These are phyloP conservation scores for Trametes versicolor DNA, from an alignment of 1,284 basidiomycete genomes.

Conservation along the genomic window DNA sequence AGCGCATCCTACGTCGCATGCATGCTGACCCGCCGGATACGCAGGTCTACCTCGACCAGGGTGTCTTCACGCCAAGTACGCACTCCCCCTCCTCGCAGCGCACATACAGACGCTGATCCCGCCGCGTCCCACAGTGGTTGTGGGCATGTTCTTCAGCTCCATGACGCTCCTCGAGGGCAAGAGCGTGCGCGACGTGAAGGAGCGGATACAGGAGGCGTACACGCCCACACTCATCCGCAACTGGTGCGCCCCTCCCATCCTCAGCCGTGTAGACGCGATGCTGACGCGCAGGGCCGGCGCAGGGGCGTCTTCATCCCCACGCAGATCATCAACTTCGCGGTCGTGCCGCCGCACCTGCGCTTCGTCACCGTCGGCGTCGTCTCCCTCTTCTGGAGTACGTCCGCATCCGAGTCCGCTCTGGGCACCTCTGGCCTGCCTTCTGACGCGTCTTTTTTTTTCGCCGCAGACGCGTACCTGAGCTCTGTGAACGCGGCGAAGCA, in stretches of 20 bases:
- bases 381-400: slow-evolving; percentile 88
- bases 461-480: slow-evolving; percentile 58
- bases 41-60: slow-evolving; percentile 81
- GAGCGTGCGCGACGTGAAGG: slow-evolving; percentile 59
- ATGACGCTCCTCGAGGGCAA: slow-evolving; percentile 82
- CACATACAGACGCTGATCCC: slow-evolving; percentile 4
- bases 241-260: slow-evolving; percentile 57
- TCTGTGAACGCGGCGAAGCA: slow-evolving; percentile 50
- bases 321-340: slow-evolving; percentile 83
- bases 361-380: slow-evolving; percentile 82
- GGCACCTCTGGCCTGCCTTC: slow-evolving; percentile 5
- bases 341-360: slow-evolving; percentile 85
- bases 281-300: slow-evolving; percentile 1
- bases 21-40: slow-evolving; percentile 3
- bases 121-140: slow-evolving; percentile 55
- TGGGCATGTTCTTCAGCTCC: slow-evolving; percentile 78
- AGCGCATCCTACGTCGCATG: neutral
- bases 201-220: slow-evolving; percentile 68
- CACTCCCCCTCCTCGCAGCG: neutral
- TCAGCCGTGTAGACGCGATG: neutral
- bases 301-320: slow-evolving; percentile 85
- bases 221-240: slow-evolving; percentile 76
- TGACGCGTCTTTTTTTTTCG: slow-evolving; percentile 32
- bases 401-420: slow-evolving; percentile 8
- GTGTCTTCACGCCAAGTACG: slow-evolving; percentile 72